These are phyloP conservation scores for Macrocybe gigantea DNA, from an alignment of 768 basidiomycete genomes.

Conservation along the genomic window DNA sequence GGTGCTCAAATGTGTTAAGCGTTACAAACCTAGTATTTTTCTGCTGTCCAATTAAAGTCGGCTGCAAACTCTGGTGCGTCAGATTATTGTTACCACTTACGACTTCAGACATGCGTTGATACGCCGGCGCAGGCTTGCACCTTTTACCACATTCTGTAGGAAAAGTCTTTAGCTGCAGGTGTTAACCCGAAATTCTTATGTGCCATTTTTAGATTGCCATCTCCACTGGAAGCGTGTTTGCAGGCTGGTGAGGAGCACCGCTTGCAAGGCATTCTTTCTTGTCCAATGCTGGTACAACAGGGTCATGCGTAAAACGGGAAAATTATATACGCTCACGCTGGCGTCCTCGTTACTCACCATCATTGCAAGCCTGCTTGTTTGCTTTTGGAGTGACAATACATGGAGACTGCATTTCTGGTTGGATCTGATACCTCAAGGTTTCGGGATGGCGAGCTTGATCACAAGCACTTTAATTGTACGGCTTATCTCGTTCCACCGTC, in stretches of 20 bases:
- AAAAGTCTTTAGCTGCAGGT: slow-evolving; percentile 2
- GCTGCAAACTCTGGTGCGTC: slow-evolving; percentile 66
- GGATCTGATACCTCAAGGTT: slow-evolving; percentile 75
- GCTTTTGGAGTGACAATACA: slow-evolving; percentile 61
- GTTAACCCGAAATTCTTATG: slow-evolving; percentile 1
- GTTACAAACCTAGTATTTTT: slow-evolving; percentile 57
- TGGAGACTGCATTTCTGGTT: slow-evolving; percentile 64
- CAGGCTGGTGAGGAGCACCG: slow-evolving; percentile 62
- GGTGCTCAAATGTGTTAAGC: slow-evolving; percentile 5
- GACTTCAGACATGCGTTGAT: slow-evolving; percentile 6
- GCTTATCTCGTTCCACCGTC: slow-evolving; percentile 9
- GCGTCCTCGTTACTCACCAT: slow-evolving; percentile 56
- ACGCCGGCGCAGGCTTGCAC: slow-evolving; percentile 56
- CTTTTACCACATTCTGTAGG: slow-evolving; percentile 86
- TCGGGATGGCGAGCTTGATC: slow-evolving; percentile 80
- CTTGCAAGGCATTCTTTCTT: no score
- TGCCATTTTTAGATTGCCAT: slow-evolving; percentile 55
- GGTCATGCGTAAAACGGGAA: slow-evolving; percentile 84
- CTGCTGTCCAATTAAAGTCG: slow-evolving; percentile 66
- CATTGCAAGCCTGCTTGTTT: slow-evolving; percentile 53
- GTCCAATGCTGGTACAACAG: slow-evolving; percentile 25
- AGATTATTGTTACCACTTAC: slow-evolving; percentile 4
- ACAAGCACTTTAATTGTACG: slow-evolving; percentile 83
- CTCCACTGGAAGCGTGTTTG: slow-evolving; percentile 78
- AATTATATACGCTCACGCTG: slow-evolving; percentile 73